A percentile compares a stretch with the other conserved stretches of the same genome.
These are phyloP conservation scores for Penicillium sp. DNA, from an alignment of 2,329 filamentous ascomycete genomes.

Conservation along the genomic window DNA sequence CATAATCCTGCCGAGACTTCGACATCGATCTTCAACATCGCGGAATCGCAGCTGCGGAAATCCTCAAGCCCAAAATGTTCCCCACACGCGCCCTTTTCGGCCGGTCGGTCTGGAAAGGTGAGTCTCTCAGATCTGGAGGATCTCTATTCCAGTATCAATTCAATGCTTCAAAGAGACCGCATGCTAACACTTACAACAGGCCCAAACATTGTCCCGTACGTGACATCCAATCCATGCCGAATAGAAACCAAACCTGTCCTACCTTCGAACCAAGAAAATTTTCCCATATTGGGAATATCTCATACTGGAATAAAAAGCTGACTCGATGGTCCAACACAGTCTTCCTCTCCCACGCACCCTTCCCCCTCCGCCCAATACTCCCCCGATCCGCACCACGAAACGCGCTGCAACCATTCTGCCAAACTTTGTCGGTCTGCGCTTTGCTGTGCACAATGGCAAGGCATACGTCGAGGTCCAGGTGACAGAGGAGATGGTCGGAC, in stretches of 20 bases:
- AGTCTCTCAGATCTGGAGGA: not conserved
- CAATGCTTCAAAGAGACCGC: not conserved
- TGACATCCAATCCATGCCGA: slow-evolving; percentile 17
- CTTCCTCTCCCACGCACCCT: slow-evolving; percentile 42
- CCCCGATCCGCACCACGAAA: slow-evolving; percentile 80
- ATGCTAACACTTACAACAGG: slow-evolving; percentile 44
- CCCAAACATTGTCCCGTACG: slow-evolving; percentile 69
- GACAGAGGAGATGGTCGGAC: slow-evolving; percentile 94
- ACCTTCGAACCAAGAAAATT: not conserved
- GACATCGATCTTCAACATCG: slow-evolving; percentile 18
- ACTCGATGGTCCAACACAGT: slow-evolving; percentile 23
- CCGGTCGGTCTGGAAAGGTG: slow-evolving; percentile 88
- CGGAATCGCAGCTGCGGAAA: slow-evolving; percentile 12
- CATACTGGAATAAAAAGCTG: not conserved
- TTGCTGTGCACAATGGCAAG: slow-evolving; percentile 91
- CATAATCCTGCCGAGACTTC: slow-evolving; percentile 10
- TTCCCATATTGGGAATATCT: not conserved
- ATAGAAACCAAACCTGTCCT: not conserved
- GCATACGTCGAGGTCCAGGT: slow-evolving; percentile 76
- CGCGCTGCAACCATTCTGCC: slow-evolving; percentile 86
- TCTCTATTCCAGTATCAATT: not conserved
- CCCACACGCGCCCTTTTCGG: slow-evolving; percentile 65
- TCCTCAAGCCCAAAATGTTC: slow-evolving; percentile 55
- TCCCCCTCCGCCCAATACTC: slow-evolving; percentile 59
- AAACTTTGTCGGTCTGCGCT: slow-evolving; percentile 85